Evolutionary conservation across 169 alveolate species (phyloP), one percentile per base, ranked within the genome.

Genomic region (Cyclospora cayetanensis): DNA sequence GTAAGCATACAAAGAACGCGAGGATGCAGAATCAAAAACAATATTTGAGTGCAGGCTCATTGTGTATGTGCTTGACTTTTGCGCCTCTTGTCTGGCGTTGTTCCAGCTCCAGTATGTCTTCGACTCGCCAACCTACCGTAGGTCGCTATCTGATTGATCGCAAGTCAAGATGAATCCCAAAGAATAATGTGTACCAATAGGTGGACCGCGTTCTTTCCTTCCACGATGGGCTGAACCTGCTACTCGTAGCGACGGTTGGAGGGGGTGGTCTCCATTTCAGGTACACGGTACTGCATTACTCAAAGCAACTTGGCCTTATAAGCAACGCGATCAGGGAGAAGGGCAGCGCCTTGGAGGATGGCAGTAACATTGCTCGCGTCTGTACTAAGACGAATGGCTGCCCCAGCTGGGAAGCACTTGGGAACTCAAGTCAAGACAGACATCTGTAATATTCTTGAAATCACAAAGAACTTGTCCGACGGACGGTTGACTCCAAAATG

Each of bases 141-240:
- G 4, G 63, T 5, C 3, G n/a, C 0, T 11, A 82, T n/a, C 18
- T 37, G 22, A 35, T n/a, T n/a, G n/a, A n/a, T n/a, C n/a, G n/a
- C n/a, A n/a, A n/a, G n/a, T n/a, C n/a, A n/a, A n/a, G 41, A 34
- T 4, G 42, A 11, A n/a, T 3, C 18, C 66, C 39, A 22, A 34
- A 18, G 12, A 18, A 4, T 39, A 25, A 31, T 72, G 4, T 18
- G n/a, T 18, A 34, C 31, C 50, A 37, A 34, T 82, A 89, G 93
- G 93, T 4, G 93, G 93, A 29, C 93, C 93, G 27, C 90, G 87
- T 60, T 89, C 93, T 11, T 89, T 89, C 82, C 93, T 89, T 72
- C 93, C 93, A 29, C 87, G 93, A 35, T 89, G 93, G 88, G 88
- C 88, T 37, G 88, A 77, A 77, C 50, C 88, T 18, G 88, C 88